These are phyloP conservation scores for Sarcodon sp. DNA, from an alignment of 768 basidiomycete species.

Conservation along the genomic window DNA sequence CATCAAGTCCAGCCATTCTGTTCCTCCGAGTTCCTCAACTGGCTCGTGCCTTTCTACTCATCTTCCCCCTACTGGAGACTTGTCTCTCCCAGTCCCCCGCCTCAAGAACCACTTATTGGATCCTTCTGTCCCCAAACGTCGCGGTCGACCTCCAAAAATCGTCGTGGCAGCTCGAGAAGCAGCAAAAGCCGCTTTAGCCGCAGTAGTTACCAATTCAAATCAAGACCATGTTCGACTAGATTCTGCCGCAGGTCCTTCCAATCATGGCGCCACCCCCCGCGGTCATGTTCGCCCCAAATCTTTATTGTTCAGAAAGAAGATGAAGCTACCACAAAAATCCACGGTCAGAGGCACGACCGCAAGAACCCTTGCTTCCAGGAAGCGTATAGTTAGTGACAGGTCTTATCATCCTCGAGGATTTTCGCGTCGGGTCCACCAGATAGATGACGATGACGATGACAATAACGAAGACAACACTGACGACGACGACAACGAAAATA, in stretches of 20 bases:
- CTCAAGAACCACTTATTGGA: conserved; percentile 5
- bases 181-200: conserved; percentile 8
- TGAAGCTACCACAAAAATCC: not conserved
- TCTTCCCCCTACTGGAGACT: not conserved
- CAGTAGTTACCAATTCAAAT: not conserved
- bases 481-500: conserved; percentile 20
- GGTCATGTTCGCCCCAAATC: not conserved
- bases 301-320: not conserved
- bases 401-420: not conserved
- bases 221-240: conserved; percentile 1
- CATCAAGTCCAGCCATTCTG: conserved; percentile 5
- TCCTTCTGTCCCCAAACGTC: conserved; percentile 26
- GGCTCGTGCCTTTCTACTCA: not conserved
- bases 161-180: conserved; percentile 22
- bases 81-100: not conserved
- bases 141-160: conserved; percentile 45
- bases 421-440: not conserved
- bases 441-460: conserved; percentile 12
- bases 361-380: not conserved
- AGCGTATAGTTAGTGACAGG: conserved; percentile 1
- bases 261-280: not conserved
- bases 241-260: not conserved
- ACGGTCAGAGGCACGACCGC: not conserved
- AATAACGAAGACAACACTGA: conserved; percentile 18
- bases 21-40: conserved; percentile 2